Evolutionary conservation across 2,329 filamentous ascomycete genomes (phyloP), one percentile per base, ranked within the genome.

Genomic region (Fusarium penzigii): DNA sequence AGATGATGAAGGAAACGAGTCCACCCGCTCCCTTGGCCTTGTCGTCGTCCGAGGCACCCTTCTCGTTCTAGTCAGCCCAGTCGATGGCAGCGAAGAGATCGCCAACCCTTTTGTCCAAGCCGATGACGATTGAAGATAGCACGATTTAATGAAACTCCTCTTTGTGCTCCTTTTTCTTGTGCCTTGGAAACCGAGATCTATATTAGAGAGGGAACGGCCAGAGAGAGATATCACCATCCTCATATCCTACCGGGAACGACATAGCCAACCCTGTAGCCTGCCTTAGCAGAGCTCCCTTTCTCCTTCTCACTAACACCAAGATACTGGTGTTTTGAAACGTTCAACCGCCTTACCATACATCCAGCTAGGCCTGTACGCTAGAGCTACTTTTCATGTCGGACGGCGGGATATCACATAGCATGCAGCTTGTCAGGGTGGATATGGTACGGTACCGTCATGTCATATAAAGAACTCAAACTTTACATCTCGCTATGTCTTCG

Each of bases 61-160:
- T 43, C 85, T 99, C 49, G 93, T 97, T 39, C 83, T 96, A 56
- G 90, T 99, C 69, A 94, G 90, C 57, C 94, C 94, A 5, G 82
- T 94, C 47, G 92, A 97, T 68, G 94, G 94, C 50, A 97, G 91
- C 75, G 92, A 97, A 75, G 88, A 93, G 74, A 99, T 99, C 65
- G 84, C 89, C 65, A 99, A 99, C 71, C 94, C 94, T 0, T 99
- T 97, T 68, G 78, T 89, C 48, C 85, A 90, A 67, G 78, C 82
- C 20, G 87, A 91, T 44, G 87, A 91, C 61, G 84, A 79, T 44
- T 78, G 71, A 78, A 42, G 20, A 25, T 17, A 11, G 12, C 43
- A 48, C 17, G 14, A 5, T 34, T 29, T 16, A 52, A 47, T 12
- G 16, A 39, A 39, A 49, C 29, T 39, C 13, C 10, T 36, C 13